Conservation (phyloP, 768 basidiomycete genomes). For the Chalciporus piperatus region DNA sequence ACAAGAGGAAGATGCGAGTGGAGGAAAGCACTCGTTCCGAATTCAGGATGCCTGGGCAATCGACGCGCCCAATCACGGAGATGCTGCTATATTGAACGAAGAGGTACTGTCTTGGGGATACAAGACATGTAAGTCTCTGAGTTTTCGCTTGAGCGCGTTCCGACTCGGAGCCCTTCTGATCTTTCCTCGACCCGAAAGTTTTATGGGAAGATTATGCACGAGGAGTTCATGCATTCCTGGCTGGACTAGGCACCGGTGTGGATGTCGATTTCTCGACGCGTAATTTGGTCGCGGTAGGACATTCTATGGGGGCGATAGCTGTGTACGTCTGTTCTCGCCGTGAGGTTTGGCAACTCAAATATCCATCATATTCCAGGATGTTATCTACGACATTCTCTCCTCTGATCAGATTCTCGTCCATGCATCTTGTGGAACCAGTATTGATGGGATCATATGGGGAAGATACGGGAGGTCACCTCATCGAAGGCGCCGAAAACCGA, state of each 20-base stretch:
- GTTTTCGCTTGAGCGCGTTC: too few species aligned
- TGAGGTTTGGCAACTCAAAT: neutral
- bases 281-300: neutral
- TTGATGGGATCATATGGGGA: neutral
- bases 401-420: conserved; percentile 3
- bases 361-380: neutral
- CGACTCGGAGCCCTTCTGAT: neutral
- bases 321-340: neutral
- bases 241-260: neutral
- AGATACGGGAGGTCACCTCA: neutral
- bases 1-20: neutral
- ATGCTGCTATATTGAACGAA: conserved; percentile 11
- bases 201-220: conserved; percentile 2
- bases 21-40: neutral
- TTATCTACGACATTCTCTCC: neutral
- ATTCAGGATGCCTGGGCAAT: conserved; percentile 10
- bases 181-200: neutral
- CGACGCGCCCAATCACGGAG: conserved; percentile 8
- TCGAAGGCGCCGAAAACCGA: neutral
- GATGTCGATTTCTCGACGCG: conserved; percentile 9
- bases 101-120: neutral
- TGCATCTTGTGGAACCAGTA: conserved; percentile 4
- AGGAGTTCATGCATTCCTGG: conserved; percentile 4
- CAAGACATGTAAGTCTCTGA: neutral
- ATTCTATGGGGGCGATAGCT: neutral